A percentile compares a stretch with the other conserved stretches of the same genome.
Evolutionary conservation across 2,329 filamentous ascomycete species (phyloP).

Genomic region (Cercospora citrullina): DNA sequence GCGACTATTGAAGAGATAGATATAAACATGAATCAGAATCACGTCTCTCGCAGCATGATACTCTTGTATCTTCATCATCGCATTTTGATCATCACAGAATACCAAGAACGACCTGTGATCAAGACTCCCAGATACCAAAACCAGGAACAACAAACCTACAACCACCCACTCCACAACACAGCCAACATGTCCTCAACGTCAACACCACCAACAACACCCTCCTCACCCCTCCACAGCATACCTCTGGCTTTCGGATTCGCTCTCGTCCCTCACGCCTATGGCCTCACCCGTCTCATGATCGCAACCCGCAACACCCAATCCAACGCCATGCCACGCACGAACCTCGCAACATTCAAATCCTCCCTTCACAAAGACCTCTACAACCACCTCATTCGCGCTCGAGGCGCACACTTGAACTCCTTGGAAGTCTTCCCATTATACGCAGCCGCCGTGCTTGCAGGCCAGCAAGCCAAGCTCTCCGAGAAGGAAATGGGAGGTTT

Average conservation of each 20-base stretch:
- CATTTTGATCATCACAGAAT: too few relatives aligned
- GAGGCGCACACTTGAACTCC: conserved; percentile 48
- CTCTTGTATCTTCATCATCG: neutral
- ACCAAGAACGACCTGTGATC: too few relatives aligned
- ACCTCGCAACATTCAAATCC: conserved; percentile 32
- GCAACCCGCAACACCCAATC: conserved; percentile 28
- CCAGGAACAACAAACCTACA: too few relatives aligned
- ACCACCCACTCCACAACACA: neutral
- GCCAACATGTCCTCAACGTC: neutral
- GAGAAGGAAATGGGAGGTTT: conserved; percentile 27
- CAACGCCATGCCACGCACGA: conserved; percentile 30
- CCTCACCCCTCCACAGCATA: neutral
- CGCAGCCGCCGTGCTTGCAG: conserved; percentile 39
- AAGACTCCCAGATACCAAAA: too few relatives aligned
- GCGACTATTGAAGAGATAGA: neutral
- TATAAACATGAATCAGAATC: neutral
- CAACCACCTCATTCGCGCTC: conserved; percentile 28
- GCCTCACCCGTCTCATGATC: conserved; percentile 29
- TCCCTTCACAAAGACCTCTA: conserved; percentile 29
- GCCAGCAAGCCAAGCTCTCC: conserved; percentile 28
- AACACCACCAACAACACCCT: neutral
- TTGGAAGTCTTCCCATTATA: conserved; percentile 48
- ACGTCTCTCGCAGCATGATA: too few relatives aligned
- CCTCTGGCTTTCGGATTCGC: conserved; percentile 30
- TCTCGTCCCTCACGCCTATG: conserved; percentile 31